Base-by-base conservation (phyloP, 2,329 filamentous ascomycete species). In the Pseudocercospora pini-densiflorae region DNA sequence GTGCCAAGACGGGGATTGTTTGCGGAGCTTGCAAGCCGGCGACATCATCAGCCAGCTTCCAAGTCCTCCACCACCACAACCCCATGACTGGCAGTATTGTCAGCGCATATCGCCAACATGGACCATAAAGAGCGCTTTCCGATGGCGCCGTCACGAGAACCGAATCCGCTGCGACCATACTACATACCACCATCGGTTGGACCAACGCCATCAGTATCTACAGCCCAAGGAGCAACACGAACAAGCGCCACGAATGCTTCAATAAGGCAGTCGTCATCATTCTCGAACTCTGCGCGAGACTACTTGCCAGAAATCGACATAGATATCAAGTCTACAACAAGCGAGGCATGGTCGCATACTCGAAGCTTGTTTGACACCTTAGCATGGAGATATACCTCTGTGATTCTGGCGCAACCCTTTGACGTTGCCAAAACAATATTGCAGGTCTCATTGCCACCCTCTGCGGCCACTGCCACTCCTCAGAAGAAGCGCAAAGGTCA, bases 371-470 rank as follows among this genome's bases (percentile, higher is more conserved):
- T 97, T 57, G 93, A 98, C 77, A 90, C 94, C 78, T 88, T 95
- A 70, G 78, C 97, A 79, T 96, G 94, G 89, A 94, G 95, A 77
- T 99, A 99, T 81, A 91, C 90, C 14, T 93, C 90, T 65, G 90
- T 97, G 24, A 80, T 98, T 75, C 89, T 97, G 77, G 91, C 93
- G 62, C 95, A 99, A 81, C 95, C 95, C 14, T 98, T 99, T 79
- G 95, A 98, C 83, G 94, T 97, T 65, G 93, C 94, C 76, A 98
- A 97, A 85, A 95, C 90, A 14, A 88, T 98, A 63, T 82, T 99
- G 73, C 95, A 99, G 81, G 88, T 93, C 60, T 88, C 87, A 70
- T 80, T 87, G 61, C 82, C 82, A 43, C 68, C 66, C 5, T 62
- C 76, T 24, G 74, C 78, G 31, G 77, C 77, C 45, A 74, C 73